Conservation (phyloP, 305 asterid species). For the Fraxinus floribunda region DNA sequence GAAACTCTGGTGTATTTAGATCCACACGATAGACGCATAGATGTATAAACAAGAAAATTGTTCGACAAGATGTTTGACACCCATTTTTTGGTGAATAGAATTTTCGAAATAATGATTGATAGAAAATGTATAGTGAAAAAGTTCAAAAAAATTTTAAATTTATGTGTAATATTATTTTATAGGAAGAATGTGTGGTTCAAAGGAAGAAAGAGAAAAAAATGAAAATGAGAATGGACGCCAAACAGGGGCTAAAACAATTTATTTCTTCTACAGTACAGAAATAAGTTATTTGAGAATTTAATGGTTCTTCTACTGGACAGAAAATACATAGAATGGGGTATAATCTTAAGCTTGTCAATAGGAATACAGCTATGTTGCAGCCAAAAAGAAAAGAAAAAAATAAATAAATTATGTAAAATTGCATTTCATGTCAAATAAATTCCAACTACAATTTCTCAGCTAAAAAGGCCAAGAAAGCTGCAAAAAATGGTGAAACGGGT, state of each 20-base stretch:
- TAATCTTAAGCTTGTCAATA: neutral
- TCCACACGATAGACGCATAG: neutral
- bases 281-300: neutral
- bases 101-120: too few species aligned
- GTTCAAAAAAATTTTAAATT: too few species aligned
- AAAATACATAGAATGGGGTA: neutral
- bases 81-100: too few species aligned
- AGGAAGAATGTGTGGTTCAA: too few species aligned
- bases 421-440: constrained; percentile 5
- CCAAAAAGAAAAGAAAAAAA: neutral
- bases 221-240: too few species aligned
- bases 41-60: neutral
- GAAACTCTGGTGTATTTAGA: neutral
- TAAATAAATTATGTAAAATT: neutral
- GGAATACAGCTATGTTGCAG: neutral
- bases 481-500: constrained; percentile 19
- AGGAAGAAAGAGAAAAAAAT: too few species aligned
- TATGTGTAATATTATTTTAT: too few species aligned
- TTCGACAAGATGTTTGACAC: too few species aligned
- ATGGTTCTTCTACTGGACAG: neutral
- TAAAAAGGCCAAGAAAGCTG: constrained; percentile 18
- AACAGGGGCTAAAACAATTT: too few species aligned
- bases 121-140: too few species aligned
- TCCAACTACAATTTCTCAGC: neutral
- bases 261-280: neutral